Evolutionary conservation across 2,329 filamentous ascomycete genomes (phyloP), one percentile per base, ranked within the genome.

Genomic region (Triangularia verruculosa): DNA sequence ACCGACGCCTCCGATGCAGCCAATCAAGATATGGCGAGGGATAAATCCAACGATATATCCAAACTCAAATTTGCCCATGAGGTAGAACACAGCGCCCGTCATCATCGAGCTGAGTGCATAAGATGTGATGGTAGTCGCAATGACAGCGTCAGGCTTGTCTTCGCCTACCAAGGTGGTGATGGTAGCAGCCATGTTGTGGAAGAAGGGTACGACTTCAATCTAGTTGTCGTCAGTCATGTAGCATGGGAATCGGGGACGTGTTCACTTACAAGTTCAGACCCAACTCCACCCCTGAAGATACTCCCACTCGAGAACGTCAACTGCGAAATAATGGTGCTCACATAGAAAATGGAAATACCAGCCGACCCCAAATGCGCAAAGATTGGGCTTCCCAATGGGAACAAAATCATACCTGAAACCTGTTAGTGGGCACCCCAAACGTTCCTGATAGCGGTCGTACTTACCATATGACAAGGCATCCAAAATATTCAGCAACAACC

Each of bases 141-240:
- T 90, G 55, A 99, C 89, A 2, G 92, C 90, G 70, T 95, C 89
- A 0, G 91, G 87, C 25, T 95, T 88, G 20, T 93, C 88, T 66
- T 90, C 86, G 15, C 94, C 92, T 68, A 99, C 88, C 52, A 85
- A 82, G 13, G 82, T 80, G 68, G 95, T 87, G 73, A 98, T 97
- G 28, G 90, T 94, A 67, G 89, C 88, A 0, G 95, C 93, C 94
- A 99, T 99, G 72, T 94, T 96, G 78, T 99, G 95, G 75, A 99
- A 98, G 78, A 99, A 99, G 0, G 94, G 95, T 0, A 99, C 94
- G 1, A 98, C 94, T 78, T 99, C 95, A 69, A 98, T 99, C 86
- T 89, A 66, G 7, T 1, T 4, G 28, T 12, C 30, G 54, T 70
- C 24, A 66, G 57, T 7, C 15, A 57, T 64, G 20, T 9, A 20